Evolutionary conservation across 2,329 filamentous ascomycete species (phyloP).

Genomic region (Talaromyces sp.): DNA sequence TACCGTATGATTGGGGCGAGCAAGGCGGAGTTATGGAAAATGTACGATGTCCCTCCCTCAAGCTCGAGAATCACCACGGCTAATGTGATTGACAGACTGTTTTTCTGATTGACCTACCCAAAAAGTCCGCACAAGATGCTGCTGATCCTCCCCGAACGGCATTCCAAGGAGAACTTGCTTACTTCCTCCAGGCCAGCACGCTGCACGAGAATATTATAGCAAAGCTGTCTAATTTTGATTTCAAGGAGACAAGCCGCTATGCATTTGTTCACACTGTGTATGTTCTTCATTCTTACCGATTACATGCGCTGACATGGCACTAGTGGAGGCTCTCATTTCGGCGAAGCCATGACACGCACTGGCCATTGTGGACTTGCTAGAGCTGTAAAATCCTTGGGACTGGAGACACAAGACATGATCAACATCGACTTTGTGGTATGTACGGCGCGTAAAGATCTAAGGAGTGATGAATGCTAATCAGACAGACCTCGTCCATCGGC

Average conservation of each 20-base stretch:
- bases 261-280: constrained; percentile 85
- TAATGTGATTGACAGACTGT: constrained; percentile 54
- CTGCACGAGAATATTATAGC: constrained; percentile 62
- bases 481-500: constrained; percentile 75
- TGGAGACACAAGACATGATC: constrained; percentile 54
- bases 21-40: constrained; percentile 71
- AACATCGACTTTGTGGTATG: constrained; percentile 70
- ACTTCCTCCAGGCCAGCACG: constrained; percentile 66
- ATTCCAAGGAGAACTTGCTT: constrained; percentile 68
- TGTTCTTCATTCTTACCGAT: constrained; percentile 32
- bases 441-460: background rate
- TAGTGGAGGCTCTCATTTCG: constrained; percentile 57
- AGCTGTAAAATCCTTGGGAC: constrained; percentile 62
- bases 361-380: constrained; percentile 73
- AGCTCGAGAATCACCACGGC: background rate
- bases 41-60: constrained; percentile 43
- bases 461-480: constrained; percentile 19
- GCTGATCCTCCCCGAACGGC: constrained; percentile 35
- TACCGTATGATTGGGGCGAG: constrained; percentile 86
- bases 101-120: constrained; percentile 88
- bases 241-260: constrained; percentile 65
- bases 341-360: constrained; percentile 50
- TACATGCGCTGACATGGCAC: background rate
- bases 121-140: constrained; percentile 30
- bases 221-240: constrained; percentile 77